phyloP scores from a whole-genome alignment of 2,329 filamentous ascomycete genomes.

The Sodiomyces alkalinus region DNA sequence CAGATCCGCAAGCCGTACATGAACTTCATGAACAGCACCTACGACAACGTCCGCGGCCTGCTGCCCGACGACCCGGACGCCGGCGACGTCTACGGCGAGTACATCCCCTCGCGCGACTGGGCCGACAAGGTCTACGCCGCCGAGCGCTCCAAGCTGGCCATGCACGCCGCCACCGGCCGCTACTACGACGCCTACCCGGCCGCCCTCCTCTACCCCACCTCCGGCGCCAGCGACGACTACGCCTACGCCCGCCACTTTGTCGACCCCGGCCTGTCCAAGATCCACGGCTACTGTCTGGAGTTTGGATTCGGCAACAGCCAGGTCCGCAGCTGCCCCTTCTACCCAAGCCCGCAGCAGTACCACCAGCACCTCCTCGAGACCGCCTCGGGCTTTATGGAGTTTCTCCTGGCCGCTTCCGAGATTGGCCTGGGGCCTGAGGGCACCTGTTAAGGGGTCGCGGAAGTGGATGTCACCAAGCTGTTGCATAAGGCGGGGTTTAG shows the following conservation, averaged over 20 bases:
- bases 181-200: conserved; percentile 22
- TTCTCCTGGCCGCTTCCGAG: conserved; percentile 13
- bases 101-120: conserved; percentile 21
- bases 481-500: too few relatives aligned
- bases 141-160: conserved; percentile 19
- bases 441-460: conserved; percentile 3
- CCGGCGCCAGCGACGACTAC: conserved; percentile 30
- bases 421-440: conserved; percentile 6
- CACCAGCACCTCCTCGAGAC: conserved; percentile 28
- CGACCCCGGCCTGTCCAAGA: conserved; percentile 17
- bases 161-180: conserved; percentile 22
- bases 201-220: conserved; percentile 28
- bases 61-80: conserved; percentile 18
- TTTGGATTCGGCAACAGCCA: conserved; percentile 25
- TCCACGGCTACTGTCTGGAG: conserved; percentile 29
- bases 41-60: conserved; percentile 33
- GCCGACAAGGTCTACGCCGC: conserved; percentile 16
- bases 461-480: too few relatives aligned
- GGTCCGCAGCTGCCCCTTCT: conserved; percentile 25
- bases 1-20: conserved; percentile 28
- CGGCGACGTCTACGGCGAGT: conserved; percentile 27
- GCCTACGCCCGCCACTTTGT: conserved; percentile 27
- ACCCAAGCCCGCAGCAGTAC: conserved; percentile 26
- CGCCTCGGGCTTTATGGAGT: conserved; percentile 31
- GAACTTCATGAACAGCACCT: conserved; percentile 37